Base-by-base conservation (phyloP, 805 yeast genomes). In the Candida dajiaensis region DNA sequence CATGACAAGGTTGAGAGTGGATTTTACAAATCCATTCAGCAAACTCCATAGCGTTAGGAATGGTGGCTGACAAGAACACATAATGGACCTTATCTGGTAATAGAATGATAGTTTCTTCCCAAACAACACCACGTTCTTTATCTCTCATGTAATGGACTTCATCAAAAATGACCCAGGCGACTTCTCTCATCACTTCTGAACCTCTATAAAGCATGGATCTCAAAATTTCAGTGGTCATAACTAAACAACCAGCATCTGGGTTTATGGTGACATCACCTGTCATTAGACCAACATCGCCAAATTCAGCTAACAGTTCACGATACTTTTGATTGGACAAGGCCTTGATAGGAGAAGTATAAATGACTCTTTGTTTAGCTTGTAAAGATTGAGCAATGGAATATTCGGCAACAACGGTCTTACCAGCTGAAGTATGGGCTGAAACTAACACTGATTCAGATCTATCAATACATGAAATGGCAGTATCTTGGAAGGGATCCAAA, bases 91-190 rank as follows among this genome's bases (percentile, higher is more conserved):
- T 90, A 58, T 95, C 97, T 4, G 99, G 99, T 38, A 94, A 73
- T 62, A 94, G 71, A 48, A 94, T 94, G 54, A 94, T 92, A 15
- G 98, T 92, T 67, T 94, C 99, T 69, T 94, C 99, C 99, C 99
- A 94, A 31, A 94, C 99, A 44, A 94, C 99, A 65, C 99, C 99
- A 70, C 99, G 81, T 55, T 89, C 94, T 57, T 89, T 85, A 65
- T 94, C 99, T 70, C 97, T 83, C 95, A 94, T 94, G 68, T 94
- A 94, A 70, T 94, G 99, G 40, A 94, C 97, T 65, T 94, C 99
- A 67, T 94, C 99, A 55, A 94, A 94, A 36, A 94, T 82, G 43
- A 94, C 99, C 96, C 97, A 94, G 0, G 97, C 97, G 38, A 94
- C 98, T 73, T 94, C 99, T 66, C 99, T 78, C 92, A 94, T 90